Conservation (phyloP, 2,329 filamentous ascomycete genomes). For the Trichoderma koningiopsis region DNA sequence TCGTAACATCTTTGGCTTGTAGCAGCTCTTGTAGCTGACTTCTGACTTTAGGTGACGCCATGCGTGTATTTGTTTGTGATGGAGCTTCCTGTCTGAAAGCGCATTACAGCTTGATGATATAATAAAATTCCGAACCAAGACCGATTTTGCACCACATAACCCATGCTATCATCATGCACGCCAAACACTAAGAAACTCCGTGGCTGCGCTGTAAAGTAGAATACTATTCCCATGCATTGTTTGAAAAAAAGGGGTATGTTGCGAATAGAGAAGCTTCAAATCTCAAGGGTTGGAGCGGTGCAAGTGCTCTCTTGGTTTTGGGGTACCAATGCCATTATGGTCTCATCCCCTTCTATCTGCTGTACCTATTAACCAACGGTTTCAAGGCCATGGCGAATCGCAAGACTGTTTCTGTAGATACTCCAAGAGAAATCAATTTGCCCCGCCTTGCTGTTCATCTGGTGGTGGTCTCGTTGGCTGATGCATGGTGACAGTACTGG, state of each 20-base stretch:
- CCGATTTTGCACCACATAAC: conserved; percentile 19
- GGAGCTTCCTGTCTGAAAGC: background rate
- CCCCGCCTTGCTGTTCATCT: conserved; percentile 29
- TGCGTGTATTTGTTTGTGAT: background rate
- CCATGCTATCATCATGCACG: conserved; percentile 11
- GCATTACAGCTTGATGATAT: background rate
- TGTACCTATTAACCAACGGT: background rate
- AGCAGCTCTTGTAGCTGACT: background rate
- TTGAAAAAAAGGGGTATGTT: background rate
- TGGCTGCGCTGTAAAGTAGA: conserved; percentile 21
- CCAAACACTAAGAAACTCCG: conserved; percentile 17
- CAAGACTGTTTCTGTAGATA: conserved; percentile 1
- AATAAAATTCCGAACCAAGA: conserved; percentile 1
- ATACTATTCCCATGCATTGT: conserved; percentile 13
- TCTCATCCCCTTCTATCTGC: background rate
- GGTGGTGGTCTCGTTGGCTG: conserved; percentile 29
- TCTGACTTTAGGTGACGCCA: background rate
- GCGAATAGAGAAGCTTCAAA: conserved; percentile 6
- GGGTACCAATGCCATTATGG: background rate
- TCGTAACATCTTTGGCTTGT: background rate
- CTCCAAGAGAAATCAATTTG: conserved; percentile 5
- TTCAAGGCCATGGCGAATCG: background rate
- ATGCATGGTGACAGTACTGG: conserved; percentile 44
- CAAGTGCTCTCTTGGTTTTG: background rate
- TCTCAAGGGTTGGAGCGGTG: background rate